Base-by-base conservation (phyloP, 495 filamentous ascomycete species). In the Evernia prunastri region DNA sequence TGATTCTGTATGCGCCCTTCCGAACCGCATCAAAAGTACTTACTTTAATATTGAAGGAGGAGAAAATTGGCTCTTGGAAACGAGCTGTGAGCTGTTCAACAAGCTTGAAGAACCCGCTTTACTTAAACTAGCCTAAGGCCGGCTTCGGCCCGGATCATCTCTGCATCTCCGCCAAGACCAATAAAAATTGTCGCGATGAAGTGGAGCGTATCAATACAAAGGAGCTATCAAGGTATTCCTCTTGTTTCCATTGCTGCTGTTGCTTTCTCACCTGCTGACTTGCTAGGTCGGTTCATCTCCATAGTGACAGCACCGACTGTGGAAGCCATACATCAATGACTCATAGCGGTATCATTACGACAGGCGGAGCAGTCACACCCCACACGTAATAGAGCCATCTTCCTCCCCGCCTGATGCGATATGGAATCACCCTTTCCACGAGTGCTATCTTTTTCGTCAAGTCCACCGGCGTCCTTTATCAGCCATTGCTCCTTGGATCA, bases 321-420 rank as follows among this genome's bases (percentile, higher is more conserved):
- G 49, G 27, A 18, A 53, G 1, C 4, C 12, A 15, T 5, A 29
- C 18, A 11, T 17, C 49, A 33, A n/a, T 42, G 47, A 56, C 35
- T 42, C 47, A 63, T 4, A 31, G 25, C 27, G 17, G 11, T 17
- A 54, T 4, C 47, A 51, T 27, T 12, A 29, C 1, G 3, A 29
- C 47, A 5, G 45, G 12, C 23, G 45, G 23, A 1, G 4, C 9
- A 18, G 1, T 1, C 20, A 47, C 3, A 29, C 10, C 6, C 1
- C 17, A 2, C 11, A 31, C 20, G 17, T 7, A n/a, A 29, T 62
- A 39, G 1, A 29, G 36, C 36, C 47, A 56, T n/a, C 31, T 23
- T 0, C 17, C n/a, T 13, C 36, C 43, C 17, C 37, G n/a, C 11
- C 37, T 57, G 25, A 63, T 63, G 61, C 61, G 53, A 63, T 39